Percentiles rank a stretch among this genome's conserved stretches.
Conservation (phyloP, 177 flowering plant genomes). For the Vitis hybrid region DNA sequence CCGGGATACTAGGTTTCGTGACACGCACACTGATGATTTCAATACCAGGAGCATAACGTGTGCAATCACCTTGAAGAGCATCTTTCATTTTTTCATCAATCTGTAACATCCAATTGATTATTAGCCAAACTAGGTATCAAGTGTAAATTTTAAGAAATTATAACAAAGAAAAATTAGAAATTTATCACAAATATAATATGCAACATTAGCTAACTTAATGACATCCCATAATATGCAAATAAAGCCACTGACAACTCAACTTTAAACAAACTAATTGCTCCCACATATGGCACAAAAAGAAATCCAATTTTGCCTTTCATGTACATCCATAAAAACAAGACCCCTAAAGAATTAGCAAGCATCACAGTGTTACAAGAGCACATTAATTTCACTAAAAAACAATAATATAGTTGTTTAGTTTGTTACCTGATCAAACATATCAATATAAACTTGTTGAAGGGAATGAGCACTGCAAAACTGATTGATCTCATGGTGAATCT, state of each 20-base stretch:
- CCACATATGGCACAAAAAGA: too few relatives aligned
- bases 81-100: slow-evolving; percentile 98
- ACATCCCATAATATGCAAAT: too few relatives aligned
- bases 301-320: too few relatives aligned
- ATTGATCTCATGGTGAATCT: slow-evolving; percentile 97
- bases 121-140: background rate
- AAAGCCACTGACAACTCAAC: background rate
- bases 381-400: too few relatives aligned
- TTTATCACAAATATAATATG: background rate
- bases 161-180: background rate
- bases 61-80: slow-evolving; percentile 91
- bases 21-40: slow-evolving; percentile 91
- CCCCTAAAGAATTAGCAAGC: too few relatives aligned
- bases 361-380: too few relatives aligned
- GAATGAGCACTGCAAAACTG: slow-evolving; percentile 93
- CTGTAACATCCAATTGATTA: slow-evolving; percentile 33
- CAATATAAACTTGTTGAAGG: slow-evolving; percentile 95
- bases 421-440: slow-evolving; percentile 88
- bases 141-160: background rate
- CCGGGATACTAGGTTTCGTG: slow-evolving; percentile 85
- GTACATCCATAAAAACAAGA: too few relatives aligned
- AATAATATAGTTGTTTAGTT: background rate
- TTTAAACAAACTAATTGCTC: too few relatives aligned
- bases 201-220: background rate
- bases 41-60: slow-evolving; percentile 94